Evolutionary conservation across 139 green algal genomes (phyloP).

Genomic region (Micromonas pusilla): DNA sequence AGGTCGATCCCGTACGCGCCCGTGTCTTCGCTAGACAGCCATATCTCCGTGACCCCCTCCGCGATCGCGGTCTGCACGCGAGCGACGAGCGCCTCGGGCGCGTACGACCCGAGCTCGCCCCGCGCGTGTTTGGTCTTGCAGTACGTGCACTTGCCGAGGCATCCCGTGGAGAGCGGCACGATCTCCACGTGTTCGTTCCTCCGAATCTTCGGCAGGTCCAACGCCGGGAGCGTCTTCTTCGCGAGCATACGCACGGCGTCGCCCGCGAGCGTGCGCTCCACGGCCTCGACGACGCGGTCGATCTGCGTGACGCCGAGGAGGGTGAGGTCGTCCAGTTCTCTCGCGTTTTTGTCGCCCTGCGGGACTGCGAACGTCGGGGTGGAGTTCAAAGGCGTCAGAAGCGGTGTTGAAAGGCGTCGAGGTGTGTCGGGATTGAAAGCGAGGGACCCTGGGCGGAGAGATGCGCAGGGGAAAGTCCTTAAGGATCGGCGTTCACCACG

Average conservation of each 20-base stretch:
- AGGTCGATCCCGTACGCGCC: slow-evolving; percentile 66
- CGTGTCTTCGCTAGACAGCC: slow-evolving; percentile 85
- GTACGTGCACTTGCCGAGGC: slow-evolving; percentile 88
- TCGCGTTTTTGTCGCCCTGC: slow-evolving; percentile 64
- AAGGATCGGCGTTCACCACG: no score
- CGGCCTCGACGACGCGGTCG: slow-evolving; percentile 79
- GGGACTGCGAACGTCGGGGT: no score
- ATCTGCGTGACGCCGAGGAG: slow-evolving; percentile 76
- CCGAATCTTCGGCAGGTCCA: slow-evolving; percentile 89
- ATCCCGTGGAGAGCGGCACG: slow-evolving; percentile 79
- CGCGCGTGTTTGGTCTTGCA: slow-evolving; percentile 95
- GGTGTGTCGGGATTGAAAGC: no score
- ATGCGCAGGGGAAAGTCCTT: slow-evolving; percentile 65
- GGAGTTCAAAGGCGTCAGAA: no score
- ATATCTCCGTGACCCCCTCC: slow-evolving; percentile 75
- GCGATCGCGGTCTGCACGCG: slow-evolving; percentile 49
- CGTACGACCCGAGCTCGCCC: slow-evolving; percentile 53
- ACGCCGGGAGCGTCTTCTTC: slow-evolving; percentile 66
- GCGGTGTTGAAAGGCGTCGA: no score
- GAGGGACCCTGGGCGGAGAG: no score
- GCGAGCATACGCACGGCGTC: slow-evolving; percentile 70
- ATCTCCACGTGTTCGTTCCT: slow-evolving; percentile 84
- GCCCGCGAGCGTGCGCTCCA: slow-evolving; percentile 82
- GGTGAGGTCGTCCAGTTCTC: slow-evolving; percentile 67
- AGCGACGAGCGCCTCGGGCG: slow-evolving; percentile 46